A percentile compares a stretch with the other conserved stretches of the same genome.
These are phyloP conservation scores for Fusarium robinianum DNA, from an alignment of 2,329 filamentous ascomycete species.

Conservation along the genomic window DNA sequence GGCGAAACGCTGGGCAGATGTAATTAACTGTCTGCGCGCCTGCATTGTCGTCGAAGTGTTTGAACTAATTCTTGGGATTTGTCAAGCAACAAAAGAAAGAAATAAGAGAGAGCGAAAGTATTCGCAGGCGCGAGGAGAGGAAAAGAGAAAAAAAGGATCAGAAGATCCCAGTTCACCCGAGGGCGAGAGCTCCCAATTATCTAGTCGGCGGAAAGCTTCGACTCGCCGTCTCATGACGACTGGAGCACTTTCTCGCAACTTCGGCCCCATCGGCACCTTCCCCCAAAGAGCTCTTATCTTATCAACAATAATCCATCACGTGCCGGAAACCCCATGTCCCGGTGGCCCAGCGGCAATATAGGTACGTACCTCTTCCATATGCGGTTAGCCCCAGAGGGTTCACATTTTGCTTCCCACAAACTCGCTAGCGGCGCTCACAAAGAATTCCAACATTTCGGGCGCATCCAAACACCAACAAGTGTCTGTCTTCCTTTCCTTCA, in stretches of 20 bases:
- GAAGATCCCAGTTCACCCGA: slow-evolving; percentile 1
- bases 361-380: slow-evolving; percentile 32
- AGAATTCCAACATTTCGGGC: slow-evolving; percentile 49
- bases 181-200: slow-evolving; percentile 26
- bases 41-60: slow-evolving; percentile 48
- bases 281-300: slow-evolving; percentile 33
- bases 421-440: slow-evolving; percentile 48
- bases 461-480: slow-evolving; percentile 45
- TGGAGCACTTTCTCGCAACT: slow-evolving; percentile 48
- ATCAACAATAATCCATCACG: slow-evolving; percentile 40
- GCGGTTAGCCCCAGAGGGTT: slow-evolving; percentile 47
- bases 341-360: slow-evolving; percentile 21
- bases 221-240: slow-evolving; percentile 35
- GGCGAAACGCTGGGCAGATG: slow-evolving; percentile 46
- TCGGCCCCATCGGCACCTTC: slow-evolving; percentile 32
- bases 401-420: slow-evolving; percentile 52
- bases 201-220: slow-evolving; percentile 18
- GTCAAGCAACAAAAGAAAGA: slow-evolving; percentile 8
- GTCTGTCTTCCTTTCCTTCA: slow-evolving; percentile 44
- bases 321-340: slow-evolving; percentile 42
- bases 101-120: slow-evolving; percentile 2
- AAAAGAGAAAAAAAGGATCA: slow-evolving; percentile 12
- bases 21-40: slow-evolving; percentile 47
- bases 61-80: too few relatives aligned
- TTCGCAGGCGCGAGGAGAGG: slow-evolving; percentile 1